Evolutionary conservation across 352 stramenopile species (phyloP).

Genomic region (Globisporangium sylvaticum): DNA sequence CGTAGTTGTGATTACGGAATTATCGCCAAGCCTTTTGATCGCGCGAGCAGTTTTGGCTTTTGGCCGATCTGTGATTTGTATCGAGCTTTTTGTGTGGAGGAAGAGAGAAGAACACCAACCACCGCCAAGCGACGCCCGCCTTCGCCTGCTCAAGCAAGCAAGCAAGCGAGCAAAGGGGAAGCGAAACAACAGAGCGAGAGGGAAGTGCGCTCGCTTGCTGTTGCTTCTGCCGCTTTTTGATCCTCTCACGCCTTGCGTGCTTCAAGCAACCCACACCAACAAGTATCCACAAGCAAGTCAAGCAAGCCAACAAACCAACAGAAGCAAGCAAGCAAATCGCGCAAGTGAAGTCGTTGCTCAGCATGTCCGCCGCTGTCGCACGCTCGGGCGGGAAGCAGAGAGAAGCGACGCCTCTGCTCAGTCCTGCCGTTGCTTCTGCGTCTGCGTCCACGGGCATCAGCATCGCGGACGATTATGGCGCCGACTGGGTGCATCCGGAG

Average conservation of each 20-base stretch:
- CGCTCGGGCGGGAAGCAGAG: not conserved
- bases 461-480: not conserved
- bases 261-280: not conserved
- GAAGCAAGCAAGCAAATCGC: not conserved
- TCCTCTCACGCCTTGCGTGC: not conserved
- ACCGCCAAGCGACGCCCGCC: not conserved
- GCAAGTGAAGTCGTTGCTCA: not conserved
- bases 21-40: not conserved
- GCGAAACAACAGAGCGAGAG: not conserved
- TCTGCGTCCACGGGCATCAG: not conserved
- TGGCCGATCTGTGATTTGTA: not conserved
- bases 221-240: not conserved
- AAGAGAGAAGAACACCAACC: not conserved
- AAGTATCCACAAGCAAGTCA: not conserved
- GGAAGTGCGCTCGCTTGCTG: not conserved
- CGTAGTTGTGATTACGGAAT: not conserved
- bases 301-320: not conserved
- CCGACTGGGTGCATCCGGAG: constrained; percentile 4
- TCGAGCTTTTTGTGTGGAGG: not conserved
- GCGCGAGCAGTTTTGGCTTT: not conserved
- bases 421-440: not conserved
- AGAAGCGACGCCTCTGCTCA: not conserved
- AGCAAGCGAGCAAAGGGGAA: not conserved
- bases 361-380: not conserved
- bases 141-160: not conserved